These are phyloP conservation scores for Luffa acutangula DNA, from an alignment of 306 rosid genomes.

Conservation along the genomic window DNA sequence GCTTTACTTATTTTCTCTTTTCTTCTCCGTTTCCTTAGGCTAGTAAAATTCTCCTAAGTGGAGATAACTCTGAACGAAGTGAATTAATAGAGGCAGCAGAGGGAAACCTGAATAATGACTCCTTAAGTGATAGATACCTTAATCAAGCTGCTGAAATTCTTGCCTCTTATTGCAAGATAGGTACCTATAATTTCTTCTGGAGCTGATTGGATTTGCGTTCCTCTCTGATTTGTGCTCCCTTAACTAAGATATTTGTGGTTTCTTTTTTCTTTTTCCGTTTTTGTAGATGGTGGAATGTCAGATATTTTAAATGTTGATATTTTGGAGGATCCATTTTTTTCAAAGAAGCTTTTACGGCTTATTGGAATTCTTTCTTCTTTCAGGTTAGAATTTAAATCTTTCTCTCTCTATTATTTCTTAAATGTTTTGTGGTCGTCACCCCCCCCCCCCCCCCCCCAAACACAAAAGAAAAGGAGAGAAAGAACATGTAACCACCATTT, in stretches of 20 bases:
- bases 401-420: slow-evolving; percentile 11
- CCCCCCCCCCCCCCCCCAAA: neutral
- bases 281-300: slow-evolving; percentile 32
- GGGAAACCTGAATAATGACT: slow-evolving; percentile 38
- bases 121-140: slow-evolving; percentile 53
- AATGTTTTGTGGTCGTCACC: neutral
- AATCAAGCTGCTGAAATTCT: slow-evolving; percentile 45
- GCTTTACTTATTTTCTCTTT: slow-evolving; percentile 13
- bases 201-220: neutral
- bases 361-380: slow-evolving; percentile 63
- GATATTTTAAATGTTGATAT: slow-evolving; percentile 41
- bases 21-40: slow-evolving; percentile 39
- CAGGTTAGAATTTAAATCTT: slow-evolving; percentile 41
- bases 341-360: slow-evolving; percentile 66
- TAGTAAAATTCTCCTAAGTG: slow-evolving; percentile 45
- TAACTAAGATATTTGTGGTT: neutral
- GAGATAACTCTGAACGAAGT: slow-evolving; percentile 57
- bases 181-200: slow-evolving; percentile 23
- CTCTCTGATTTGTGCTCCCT: neutral
- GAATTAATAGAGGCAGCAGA: slow-evolving; percentile 65
- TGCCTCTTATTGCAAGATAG: slow-evolving; percentile 31
- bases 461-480: neutral
- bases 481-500: neutral
- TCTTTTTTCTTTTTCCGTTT: slow-evolving; percentile 10
- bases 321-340: slow-evolving; percentile 69